A percentile compares a stretch with the other conserved stretches of the same genome.
phyloP scores from a whole-genome alignment of 768 basidiomycete species.

The Leccinum incarnatum region DNA sequence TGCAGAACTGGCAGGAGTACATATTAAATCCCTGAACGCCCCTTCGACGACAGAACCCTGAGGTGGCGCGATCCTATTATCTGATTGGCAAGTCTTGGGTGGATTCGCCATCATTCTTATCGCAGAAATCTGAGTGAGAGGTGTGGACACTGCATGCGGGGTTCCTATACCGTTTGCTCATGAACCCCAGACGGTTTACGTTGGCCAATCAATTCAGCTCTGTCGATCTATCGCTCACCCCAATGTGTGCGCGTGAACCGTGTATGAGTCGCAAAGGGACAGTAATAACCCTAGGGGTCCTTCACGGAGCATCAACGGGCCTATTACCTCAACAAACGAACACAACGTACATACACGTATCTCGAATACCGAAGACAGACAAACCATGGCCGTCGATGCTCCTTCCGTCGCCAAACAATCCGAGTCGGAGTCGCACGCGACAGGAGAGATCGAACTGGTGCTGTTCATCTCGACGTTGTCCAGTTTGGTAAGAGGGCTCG shows the following conservation, averaged over 20 bases:
- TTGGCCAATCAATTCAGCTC: background rate
- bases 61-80: background rate
- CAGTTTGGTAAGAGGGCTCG: slow-evolving; percentile 16
- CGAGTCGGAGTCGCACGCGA: slow-evolving; percentile 25
- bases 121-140: background rate
- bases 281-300: background rate
- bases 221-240: background rate
- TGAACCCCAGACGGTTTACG: background rate
- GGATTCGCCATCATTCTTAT: background rate
- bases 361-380: background rate
- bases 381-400: slow-evolving; percentile 18
- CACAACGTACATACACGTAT: background rate
- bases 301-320: background rate
- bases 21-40: background rate
- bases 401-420: slow-evolving; percentile 23
- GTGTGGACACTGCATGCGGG: background rate
- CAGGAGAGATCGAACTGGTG: slow-evolving; percentile 20
- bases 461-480: slow-evolving; percentile 9
- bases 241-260: background rate
- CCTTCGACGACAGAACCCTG: background rate
- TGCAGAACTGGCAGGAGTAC: background rate
- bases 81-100: background rate
- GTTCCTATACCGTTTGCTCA: background rate
- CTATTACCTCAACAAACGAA: slow-evolving; percentile 1
- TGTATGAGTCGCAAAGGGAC: background rate